Evolutionary conservation across 306 rosid species (phyloP).

Genomic region (Gastrolobium villosum): DNA sequence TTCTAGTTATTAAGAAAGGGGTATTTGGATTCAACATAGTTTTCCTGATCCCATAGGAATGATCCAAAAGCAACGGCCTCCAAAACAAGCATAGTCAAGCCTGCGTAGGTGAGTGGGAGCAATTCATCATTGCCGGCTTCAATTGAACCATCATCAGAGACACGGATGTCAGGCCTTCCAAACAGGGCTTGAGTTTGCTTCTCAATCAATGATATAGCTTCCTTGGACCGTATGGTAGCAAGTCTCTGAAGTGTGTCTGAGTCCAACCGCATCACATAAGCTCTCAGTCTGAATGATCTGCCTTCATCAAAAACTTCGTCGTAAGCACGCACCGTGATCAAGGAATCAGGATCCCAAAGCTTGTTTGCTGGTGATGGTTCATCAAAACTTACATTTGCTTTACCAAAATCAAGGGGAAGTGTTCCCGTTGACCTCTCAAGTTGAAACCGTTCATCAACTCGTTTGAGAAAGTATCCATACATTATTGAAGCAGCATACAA

Average conservation of each 20-base stretch:
- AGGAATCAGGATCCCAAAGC: slow-evolving; percentile 94
- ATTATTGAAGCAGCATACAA: slow-evolving; percentile 97
- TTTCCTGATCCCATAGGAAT: slow-evolving; percentile 87
- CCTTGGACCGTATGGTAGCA: slow-evolving; percentile 87
- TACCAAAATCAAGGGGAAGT: slow-evolving; percentile 73
- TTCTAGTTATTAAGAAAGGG: slow-evolving; percentile 68
- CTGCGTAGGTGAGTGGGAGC: slow-evolving; percentile 69
- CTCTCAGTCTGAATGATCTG: slow-evolving; percentile 64
- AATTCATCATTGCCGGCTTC: slow-evolving; percentile 73
- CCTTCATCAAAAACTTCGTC: slow-evolving; percentile 55
- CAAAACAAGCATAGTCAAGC: slow-evolving; percentile 83
- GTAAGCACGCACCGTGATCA: slow-evolving; percentile 68
- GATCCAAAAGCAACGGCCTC: slow-evolving; percentile 95
- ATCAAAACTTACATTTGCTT: slow-evolving; percentile 50
- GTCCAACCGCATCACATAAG: slow-evolving; percentile 91
- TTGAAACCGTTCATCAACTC: slow-evolving; percentile 94
- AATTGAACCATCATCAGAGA: slow-evolving; percentile 77
- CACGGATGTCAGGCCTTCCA: slow-evolving; percentile 79
- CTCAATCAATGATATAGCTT: slow-evolving; percentile 92
- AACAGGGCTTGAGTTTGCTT: slow-evolving; percentile 95
- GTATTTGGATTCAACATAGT: slow-evolving; percentile 83
- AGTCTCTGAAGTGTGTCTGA: slow-evolving; percentile 87
- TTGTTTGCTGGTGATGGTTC: slow-evolving; percentile 68
- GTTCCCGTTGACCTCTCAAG: slow-evolving; percentile 87
- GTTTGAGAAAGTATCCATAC: slow-evolving; percentile 94